These are phyloP conservation scores for Eremochloa ophiuroides DNA, from an alignment of 176 grass and related monocot genomes.

Conservation along the genomic window DNA sequence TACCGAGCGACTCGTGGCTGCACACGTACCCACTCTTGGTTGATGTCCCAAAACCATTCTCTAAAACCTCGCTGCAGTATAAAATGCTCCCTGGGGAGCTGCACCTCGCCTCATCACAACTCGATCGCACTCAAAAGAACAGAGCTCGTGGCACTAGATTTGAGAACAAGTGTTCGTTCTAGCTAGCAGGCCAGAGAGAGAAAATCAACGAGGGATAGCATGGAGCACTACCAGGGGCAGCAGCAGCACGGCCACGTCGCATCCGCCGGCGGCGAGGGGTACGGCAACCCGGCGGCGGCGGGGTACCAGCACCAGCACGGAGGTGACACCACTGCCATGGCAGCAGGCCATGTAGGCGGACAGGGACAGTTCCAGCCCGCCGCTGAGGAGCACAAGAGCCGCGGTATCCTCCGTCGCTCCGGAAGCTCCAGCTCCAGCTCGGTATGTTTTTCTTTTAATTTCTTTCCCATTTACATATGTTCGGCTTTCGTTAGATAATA, in stretches of 20 bases:
- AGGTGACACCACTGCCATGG: background rate
- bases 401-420: slow-evolving; percentile 42
- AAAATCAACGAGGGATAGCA: background rate
- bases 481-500: no score
- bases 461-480: background rate
- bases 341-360: background rate
- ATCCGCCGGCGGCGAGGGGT: no score
- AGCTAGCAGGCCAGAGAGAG: background rate
- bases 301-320: no score
- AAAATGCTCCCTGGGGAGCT: background rate
- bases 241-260: background rate
- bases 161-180: background rate
- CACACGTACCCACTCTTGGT: background rate
- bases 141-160: background rate
- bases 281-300: no score
- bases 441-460: slow-evolving; percentile 7
- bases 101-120: background rate
- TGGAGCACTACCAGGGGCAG: background rate
- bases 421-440: slow-evolving; percentile 65
- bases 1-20: background rate
- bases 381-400: background rate
- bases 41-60: background rate
- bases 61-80: background rate
- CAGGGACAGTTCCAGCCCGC: background rate
- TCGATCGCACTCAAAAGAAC: background rate